Percentiles rank a stretch among this genome's conserved stretches.
Conservation (phyloP, 805 yeast genomes). For the Candida sithepensis region DNA sequence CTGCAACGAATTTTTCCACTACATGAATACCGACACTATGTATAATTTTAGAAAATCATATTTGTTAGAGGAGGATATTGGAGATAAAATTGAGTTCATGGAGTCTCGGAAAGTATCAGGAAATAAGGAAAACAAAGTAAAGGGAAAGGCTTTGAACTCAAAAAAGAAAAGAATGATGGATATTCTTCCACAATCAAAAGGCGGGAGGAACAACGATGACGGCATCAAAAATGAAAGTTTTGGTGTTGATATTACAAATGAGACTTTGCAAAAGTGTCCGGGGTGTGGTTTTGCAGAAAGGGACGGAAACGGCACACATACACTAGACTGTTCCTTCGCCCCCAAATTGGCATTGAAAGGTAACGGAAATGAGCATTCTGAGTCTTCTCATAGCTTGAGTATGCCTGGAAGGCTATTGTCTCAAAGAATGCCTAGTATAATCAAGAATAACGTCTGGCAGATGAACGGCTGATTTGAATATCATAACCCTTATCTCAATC, state of each 20-base stretch:
- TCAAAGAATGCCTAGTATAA: not conserved
- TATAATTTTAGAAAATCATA: conserved; percentile 19
- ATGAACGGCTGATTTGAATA: not conserved
- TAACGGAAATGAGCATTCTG: conserved; percentile 15
- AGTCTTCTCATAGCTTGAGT: conserved; percentile 21
- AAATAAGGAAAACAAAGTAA: conserved; percentile 17
- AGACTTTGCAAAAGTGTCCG: conserved; percentile 1
- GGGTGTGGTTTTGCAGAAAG: not conserved
- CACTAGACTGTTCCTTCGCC: conserved; percentile 10
- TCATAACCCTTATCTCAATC: not conserved
- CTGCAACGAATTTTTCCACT: conserved; percentile 28
- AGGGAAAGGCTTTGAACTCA: conserved; percentile 9
- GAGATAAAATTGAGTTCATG: conserved; percentile 15
- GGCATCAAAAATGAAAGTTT: conserved; percentile 9
- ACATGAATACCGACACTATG: conserved; percentile 20
- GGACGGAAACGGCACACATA: conserved; percentile 16
- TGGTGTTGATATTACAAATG: conserved; percentile 5
- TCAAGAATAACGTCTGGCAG: not conserved
- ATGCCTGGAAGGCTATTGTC: conserved; percentile 24
- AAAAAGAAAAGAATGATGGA: conserved; percentile 16
- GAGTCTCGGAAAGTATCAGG: conserved; percentile 14
- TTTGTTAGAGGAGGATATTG: conserved; percentile 12
- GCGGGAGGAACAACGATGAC: conserved; percentile 11
- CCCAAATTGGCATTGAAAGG: not conserved
- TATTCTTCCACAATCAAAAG: conserved; percentile 8